Evolutionary conservation across 176 grass and related monocot species (phyloP).

Genomic region (Paspalum notatum): DNA sequence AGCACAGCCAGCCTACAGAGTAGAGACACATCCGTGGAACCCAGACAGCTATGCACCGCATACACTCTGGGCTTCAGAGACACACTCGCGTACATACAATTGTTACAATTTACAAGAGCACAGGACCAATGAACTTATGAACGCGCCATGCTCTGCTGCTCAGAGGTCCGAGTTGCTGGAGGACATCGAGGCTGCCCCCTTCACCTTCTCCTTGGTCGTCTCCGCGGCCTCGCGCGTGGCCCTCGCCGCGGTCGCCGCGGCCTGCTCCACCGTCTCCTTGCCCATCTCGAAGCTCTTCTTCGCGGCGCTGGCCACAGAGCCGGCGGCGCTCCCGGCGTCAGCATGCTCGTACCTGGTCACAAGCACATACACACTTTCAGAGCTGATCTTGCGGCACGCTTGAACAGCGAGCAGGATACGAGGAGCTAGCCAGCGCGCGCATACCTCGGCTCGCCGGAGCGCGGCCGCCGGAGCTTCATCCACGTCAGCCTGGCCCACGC

Average conservation of each 20-base stretch:
- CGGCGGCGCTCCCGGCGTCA: not conserved
- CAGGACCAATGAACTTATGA: too few relatives aligned
- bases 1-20: not conserved
- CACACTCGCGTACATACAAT: not conserved
- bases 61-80: not conserved
- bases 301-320: conserved; percentile 44
- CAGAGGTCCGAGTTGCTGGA: conserved; percentile 12
- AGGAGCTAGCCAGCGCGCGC: not conserved
- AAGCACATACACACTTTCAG: too few relatives aligned
- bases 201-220: conserved; percentile 53
- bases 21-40: not conserved
- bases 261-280: conserved; percentile 58
- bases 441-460: conserved; percentile 37
- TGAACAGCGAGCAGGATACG: not conserved
- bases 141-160: not conserved
- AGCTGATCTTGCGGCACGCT: not conserved
- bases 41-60: not conserved
- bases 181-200: conserved; percentile 35
- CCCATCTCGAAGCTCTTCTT: conserved; percentile 62
- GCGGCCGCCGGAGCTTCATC: conserved; percentile 56
- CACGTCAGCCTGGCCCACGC: conserved; percentile 56
- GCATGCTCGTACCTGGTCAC: conserved; percentile 24
- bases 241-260: conserved; percentile 38
- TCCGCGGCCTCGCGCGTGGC: conserved; percentile 44
- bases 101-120: not conserved